These are phyloP conservation scores for Colletotrichum chrysophilum DNA, from an alignment of 2,329 filamentous ascomycete genomes.

Conservation along the genomic window DNA sequence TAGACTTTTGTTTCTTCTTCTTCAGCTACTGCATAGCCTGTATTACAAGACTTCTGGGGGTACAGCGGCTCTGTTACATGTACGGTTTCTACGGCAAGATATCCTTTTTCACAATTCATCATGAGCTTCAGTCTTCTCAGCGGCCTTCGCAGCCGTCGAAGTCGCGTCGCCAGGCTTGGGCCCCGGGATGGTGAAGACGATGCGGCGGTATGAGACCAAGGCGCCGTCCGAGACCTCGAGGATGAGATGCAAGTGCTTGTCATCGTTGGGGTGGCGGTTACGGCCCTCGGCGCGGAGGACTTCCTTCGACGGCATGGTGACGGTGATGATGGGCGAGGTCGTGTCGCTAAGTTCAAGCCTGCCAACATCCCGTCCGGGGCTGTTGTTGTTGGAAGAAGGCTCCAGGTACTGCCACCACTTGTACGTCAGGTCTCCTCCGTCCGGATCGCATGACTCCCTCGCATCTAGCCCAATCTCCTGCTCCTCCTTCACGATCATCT, in stretches of 20 bases:
- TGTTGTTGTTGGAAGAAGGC: conserved; percentile 13
- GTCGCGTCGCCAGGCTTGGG: background rate
- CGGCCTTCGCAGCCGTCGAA: background rate
- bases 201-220: background rate
- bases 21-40: background rate
- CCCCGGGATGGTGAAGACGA: conserved; percentile 2
- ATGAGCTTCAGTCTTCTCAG: background rate
- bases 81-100: background rate
- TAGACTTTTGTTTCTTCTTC: background rate
- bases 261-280: background rate
- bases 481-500: conserved; percentile 8
- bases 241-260: conserved; percentile 7
- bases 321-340: background rate
- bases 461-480: conserved; percentile 20
- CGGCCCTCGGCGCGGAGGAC: background rate
- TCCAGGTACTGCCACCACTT: conserved; percentile 24
- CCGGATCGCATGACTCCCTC: conserved; percentile 20
- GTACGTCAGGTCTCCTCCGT: conserved; percentile 20
- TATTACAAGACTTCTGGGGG: background rate
- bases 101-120: background rate
- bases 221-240: conserved; percentile 1
- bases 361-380: background rate
- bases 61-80: background rate
- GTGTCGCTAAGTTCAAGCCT: background rate
- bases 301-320: conserved; percentile 4